Evolutionary conservation across 371 early-diverging fungal genomes (phyloP), one percentile per base, ranked within the genome.

Genomic region (Actinomortierella wolfii): DNA sequence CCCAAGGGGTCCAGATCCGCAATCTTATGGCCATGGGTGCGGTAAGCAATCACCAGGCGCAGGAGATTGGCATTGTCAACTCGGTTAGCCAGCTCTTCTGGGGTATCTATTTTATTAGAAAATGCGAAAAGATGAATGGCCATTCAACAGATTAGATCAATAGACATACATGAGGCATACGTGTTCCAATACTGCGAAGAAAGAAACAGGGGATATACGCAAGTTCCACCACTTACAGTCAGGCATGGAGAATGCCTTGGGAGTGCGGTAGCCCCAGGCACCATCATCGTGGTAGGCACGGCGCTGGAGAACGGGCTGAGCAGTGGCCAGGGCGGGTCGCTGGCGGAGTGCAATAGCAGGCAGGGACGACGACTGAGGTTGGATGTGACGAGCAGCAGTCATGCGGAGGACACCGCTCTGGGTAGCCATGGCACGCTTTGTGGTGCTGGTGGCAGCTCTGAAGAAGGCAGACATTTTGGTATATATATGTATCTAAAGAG

Each of bases 1-100:
- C 83, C 81, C 63, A 97, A 82, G 8, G 98, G 98, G 80, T 97
- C 97, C 54, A 97, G 78, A 42, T 92, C 79, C 0, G 97, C 93
- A 4, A 81, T 85, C 47, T 83, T 81, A 78, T 97, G 97, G 7
- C 97, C 98, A 59, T 88, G 86, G 14, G 83, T 82, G 55, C 94
- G 86, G 79, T 89, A 97, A 13, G 94, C 92, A 48, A 85, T 81
- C 5, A 95, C 94, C 67, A 95, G 80, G 24, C 96, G 89, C 26
- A 97, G 75, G 28, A 97, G 80, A 59, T 91, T 90, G 53, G 94
- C 90, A 56, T 94, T 86, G 43, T 83, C 80, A 57, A 86, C 89
- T 52, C 96, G 86, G 82, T 96, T 97, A 24, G 75, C 78, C 4
- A 95, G 79, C 62, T 97, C 92, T 55, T 84, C 85, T 14, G 78